Base-by-base conservation (phyloP, 2,329 filamentous ascomycete genomes). In the Cadophora luteo-olivacea region DNA sequence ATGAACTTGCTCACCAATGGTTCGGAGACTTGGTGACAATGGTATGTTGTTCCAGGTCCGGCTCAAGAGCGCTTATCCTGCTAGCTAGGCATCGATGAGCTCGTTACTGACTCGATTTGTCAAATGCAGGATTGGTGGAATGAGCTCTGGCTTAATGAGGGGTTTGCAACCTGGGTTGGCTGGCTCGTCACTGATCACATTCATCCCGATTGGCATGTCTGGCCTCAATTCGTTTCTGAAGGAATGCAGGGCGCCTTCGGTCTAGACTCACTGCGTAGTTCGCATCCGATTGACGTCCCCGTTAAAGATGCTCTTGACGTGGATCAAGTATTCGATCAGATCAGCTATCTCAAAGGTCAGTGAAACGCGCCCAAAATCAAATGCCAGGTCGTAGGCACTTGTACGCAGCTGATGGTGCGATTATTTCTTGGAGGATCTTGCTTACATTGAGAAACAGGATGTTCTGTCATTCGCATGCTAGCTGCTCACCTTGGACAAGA, bases 221-320 rank as follows among this genome's bases (percentile, higher is more conserved):
- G 96, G 96, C 91, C 92, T 68, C 94, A 97, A 82, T 99, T 97
- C 82, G 93, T 98, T 76, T 93, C 93, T 82, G 96, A 98, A 84
- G 92, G 92, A 76, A 92, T 97, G 84, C 93, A 97, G 86, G 89
- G 89, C 84, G 95, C 95, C 67, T 97, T 97, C 80, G 87, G 90
- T 73, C 88, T 99, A 36, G 96, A 99, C 77, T 90, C 92, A 57
- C 88, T 99, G 73, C 91, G 96, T 58, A 92, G 93, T 52, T 97
- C 94, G 61, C 96, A 99, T 80, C 92, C 96, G 9, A 97, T 99
- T 74, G 95, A 99, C 80, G 96, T 99, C 7, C 92, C 94, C 0
- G 96, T 99, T 36, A 90, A 90, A 75, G 94, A 97, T 79, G 96
- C 94, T 36, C 87, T 98, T 12, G 96, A 98, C 75, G 93, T 98